Conservation (phyloP, 495 filamentous ascomycete species). For the Podospora appendiculata region DNA sequence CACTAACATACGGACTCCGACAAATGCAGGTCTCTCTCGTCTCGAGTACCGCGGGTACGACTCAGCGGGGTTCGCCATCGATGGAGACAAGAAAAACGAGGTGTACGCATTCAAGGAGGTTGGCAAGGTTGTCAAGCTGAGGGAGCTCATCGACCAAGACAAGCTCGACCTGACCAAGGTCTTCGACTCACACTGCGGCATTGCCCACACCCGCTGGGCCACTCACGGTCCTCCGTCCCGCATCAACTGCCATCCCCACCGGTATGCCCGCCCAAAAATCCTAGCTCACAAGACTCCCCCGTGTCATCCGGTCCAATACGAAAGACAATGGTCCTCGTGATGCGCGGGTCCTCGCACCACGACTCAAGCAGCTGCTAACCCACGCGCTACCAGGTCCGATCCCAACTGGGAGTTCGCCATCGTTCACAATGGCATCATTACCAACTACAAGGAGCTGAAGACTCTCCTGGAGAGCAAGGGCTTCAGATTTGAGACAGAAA, state of each 20-base stretch:
- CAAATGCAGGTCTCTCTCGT: slow-evolving; percentile 57
- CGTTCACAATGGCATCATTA: slow-evolving; percentile 99
- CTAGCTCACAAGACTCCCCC: too few species aligned
- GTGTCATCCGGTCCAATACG: too few species aligned
- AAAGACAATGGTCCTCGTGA: too few species aligned
- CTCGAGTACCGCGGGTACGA: slow-evolving; percentile 97
- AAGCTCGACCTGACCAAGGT: slow-evolving; percentile 80
- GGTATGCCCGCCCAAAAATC: slow-evolving; percentile 46
- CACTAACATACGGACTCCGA: slow-evolving; percentile 15
- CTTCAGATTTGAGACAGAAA: slow-evolving; percentile 97
- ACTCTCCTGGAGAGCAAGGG: slow-evolving; percentile 87
- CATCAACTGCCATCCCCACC: slow-evolving; percentile 94
- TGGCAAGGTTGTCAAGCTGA: slow-evolving; percentile 95
- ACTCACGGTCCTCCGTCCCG: slow-evolving; percentile 93
- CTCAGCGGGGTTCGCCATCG: slow-evolving; percentile 90
- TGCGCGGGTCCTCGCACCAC: too few species aligned
- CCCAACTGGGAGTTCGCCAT: slow-evolving; percentile 91
- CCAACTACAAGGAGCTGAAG: slow-evolving; percentile 99
- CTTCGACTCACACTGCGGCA: slow-evolving; percentile 95
- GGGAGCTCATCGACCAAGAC: slow-evolving; percentile 77
- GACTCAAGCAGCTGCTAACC: background rate
- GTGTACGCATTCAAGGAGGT: slow-evolving; percentile 98
- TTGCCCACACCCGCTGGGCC: slow-evolving; percentile 97
- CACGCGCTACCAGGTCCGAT: slow-evolving; percentile 45
- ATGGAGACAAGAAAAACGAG: slow-evolving; percentile 98